These are phyloP conservation scores for Globisporangium uncinulatum DNA, from an alignment of 352 stramenopile genomes.

Conservation along the genomic window DNA sequence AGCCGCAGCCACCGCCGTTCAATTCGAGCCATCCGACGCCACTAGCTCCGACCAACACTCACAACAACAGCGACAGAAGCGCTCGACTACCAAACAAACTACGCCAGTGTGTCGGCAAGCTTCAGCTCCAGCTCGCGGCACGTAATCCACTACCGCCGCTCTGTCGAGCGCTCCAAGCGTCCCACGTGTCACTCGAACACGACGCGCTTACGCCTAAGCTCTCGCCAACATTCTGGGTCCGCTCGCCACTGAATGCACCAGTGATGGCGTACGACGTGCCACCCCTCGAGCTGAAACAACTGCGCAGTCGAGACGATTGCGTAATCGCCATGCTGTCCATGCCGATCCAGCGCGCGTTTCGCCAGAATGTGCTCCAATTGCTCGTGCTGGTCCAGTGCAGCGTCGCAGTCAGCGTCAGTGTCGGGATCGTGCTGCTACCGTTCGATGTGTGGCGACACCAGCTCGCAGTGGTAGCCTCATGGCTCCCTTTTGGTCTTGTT, in stretches of 20 bases:
- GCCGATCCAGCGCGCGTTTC: constrained; percentile 17
- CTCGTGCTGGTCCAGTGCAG: constrained; percentile 4
- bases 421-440: background rate
- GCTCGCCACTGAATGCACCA: background rate
- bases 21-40: background rate
- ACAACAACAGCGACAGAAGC: background rate
- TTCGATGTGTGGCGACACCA: constrained; percentile 7
- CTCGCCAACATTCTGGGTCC: background rate
- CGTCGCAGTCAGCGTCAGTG: background rate
- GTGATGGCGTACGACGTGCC: background rate
- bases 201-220: background rate
- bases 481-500: constrained; percentile 4
- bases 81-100: background rate
- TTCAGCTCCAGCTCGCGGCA: constrained; percentile 11
- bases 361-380: constrained; percentile 11
- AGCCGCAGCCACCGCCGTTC: background rate
- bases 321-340: constrained; percentile 6
- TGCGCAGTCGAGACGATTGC: constrained; percentile 2
- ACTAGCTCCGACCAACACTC: background rate
- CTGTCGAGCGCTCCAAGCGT: constrained; percentile 8
- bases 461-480: background rate
- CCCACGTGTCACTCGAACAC: constrained; percentile 8
- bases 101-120: constrained; percentile 7
- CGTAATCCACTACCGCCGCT: constrained; percentile 15
- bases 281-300: background rate